Percentiles rank a stretch among this genome's conserved stretches.
Evolutionary conservation across 352 stramenopile genomes (phyloP).

Genomic region (Globisporangium orthogonon): DNA sequence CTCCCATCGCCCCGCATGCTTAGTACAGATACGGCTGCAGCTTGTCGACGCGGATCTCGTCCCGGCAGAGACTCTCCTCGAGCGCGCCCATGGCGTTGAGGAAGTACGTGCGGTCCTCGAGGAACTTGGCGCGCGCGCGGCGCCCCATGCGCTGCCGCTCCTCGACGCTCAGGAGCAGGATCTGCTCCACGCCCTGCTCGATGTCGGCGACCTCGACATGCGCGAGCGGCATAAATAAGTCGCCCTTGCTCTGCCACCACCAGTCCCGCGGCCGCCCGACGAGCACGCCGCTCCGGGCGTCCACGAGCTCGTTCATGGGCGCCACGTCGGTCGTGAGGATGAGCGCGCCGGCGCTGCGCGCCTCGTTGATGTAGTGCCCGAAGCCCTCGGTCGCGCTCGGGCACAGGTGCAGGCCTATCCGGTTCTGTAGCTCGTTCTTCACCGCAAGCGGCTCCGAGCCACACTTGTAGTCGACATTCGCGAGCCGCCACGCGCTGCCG

Average conservation of each 20-base stretch:
- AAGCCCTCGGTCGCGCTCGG: conserved; percentile 77
- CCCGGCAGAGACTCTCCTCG: conserved; percentile 71
- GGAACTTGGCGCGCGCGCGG: conserved; percentile 56
- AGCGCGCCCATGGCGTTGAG: conserved; percentile 75
- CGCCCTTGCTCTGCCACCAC: conserved; percentile 81
- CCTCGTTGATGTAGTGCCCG: conserved; percentile 84
- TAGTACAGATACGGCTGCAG: conserved; percentile 76
- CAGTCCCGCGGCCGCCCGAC: conserved; percentile 44
- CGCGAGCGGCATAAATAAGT: conserved; percentile 79
- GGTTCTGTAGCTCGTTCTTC: conserved; percentile 66
- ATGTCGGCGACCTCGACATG: conserved; percentile 57
- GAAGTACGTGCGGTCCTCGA: conserved; percentile 77
- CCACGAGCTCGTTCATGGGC: conserved; percentile 84
- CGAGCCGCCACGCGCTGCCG: conserved; percentile 38
- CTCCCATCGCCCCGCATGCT: neutral
- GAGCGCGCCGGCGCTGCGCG: conserved; percentile 61
- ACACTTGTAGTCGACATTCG: conserved; percentile 78
- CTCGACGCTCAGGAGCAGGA: conserved; percentile 64
- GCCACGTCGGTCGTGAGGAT: conserved; percentile 73
- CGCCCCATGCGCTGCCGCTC: conserved; percentile 71
- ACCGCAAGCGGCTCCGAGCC: conserved; percentile 41
- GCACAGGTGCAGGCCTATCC: conserved; percentile 69
- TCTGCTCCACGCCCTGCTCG: conserved; percentile 55
- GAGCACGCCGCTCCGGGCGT: conserved; percentile 61
- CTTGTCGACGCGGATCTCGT: conserved; percentile 74